Conservation (phyloP, 169 alveolate species). For the Babesia divergens region DNA sequence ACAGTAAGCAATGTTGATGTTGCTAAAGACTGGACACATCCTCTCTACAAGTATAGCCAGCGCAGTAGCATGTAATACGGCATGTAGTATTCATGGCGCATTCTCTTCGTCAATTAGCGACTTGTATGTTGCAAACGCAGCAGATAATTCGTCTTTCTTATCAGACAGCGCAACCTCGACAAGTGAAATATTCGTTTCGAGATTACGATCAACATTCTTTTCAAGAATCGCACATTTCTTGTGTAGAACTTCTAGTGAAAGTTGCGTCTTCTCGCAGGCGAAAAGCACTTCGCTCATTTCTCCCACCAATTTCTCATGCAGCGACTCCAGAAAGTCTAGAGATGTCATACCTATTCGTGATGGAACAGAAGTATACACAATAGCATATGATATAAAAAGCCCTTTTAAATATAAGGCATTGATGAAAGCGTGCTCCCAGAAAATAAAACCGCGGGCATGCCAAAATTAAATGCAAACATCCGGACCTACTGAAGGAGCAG, state of each 20-base stretch:
- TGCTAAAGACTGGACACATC: too few relatives aligned
- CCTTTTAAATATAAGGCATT: too few relatives aligned
- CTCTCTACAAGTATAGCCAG: too few relatives aligned
- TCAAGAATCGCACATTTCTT: constrained; percentile 23
- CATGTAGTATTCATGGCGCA: neutral
- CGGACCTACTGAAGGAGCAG: neutral
- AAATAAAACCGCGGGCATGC: too few relatives aligned
- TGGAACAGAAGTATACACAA: neutral
- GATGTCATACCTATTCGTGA: constrained; percentile 17
- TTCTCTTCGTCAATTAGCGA: constrained; percentile 6
- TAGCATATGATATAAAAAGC: neutral
- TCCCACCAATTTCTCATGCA: constrained; percentile 24
- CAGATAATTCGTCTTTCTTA: constrained; percentile 44
- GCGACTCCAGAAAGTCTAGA: constrained; percentile 17
- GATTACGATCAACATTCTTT: constrained; percentile 8
- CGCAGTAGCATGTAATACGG: neutral
- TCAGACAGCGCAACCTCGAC: constrained; percentile 48
- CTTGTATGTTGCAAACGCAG: constrained; percentile 36
- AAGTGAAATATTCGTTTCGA: constrained; percentile 49
- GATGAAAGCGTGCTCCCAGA: too few relatives aligned
- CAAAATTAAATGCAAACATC: neutral
- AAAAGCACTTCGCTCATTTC: constrained; percentile 37
- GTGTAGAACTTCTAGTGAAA: constrained; percentile 15
- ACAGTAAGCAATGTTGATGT: too few relatives aligned
- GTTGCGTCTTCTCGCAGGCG: constrained; percentile 27